Base-by-base conservation (phyloP, 768 basidiomycete species). In the Brasilioporus rufonigricans region DNA sequence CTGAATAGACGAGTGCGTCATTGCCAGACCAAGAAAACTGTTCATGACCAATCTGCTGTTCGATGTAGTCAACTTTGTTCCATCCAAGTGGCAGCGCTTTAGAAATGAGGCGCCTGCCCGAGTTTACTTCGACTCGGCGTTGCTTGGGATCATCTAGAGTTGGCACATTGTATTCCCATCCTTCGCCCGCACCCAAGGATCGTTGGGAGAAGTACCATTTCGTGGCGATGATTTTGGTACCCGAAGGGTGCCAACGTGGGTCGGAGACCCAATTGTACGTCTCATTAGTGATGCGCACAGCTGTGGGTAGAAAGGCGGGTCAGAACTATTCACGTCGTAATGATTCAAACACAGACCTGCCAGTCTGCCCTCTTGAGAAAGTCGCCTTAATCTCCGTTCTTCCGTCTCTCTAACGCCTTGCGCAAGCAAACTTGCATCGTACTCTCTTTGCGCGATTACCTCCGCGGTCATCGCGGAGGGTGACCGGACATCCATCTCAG, bases 31-130 rank as follows among this genome's bases (percentile, higher is more conserved):
- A 89, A 44, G 87, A 75, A 56, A 83, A 73, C 61, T 89, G 88
- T 57, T 89, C 87, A 1, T 84, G 82, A 1, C 87, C 88, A 54
- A 90, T 83, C 65, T 89, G 88, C 59, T 86, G 86, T 27, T 85
- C 77, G 11, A 75, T 77, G 60, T 89, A 89, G 33, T 83, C 66
- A 11, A 80, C 74, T 21, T 78, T 65, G 26, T 74, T 73, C 87
- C 87, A 88, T 2, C 86, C 87, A 2, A 64, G 58, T 16, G 87
- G 87, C 5, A 89, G 70, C 3, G 73, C 79, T 41, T 80, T 76
- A 29, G 83, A 78, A 48, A 87, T 61, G 6, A 87, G 66, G 16
- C 83, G 79, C 36, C 65, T 76, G 16, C 87, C 87, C 52, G 66
- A 57, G 54, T 82, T 74, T 24, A 53, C 56, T 48, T 71, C 62